phyloP scores from a whole-genome alignment of 805 yeast species.

The Saturnispora kantuleensis region DNA sequence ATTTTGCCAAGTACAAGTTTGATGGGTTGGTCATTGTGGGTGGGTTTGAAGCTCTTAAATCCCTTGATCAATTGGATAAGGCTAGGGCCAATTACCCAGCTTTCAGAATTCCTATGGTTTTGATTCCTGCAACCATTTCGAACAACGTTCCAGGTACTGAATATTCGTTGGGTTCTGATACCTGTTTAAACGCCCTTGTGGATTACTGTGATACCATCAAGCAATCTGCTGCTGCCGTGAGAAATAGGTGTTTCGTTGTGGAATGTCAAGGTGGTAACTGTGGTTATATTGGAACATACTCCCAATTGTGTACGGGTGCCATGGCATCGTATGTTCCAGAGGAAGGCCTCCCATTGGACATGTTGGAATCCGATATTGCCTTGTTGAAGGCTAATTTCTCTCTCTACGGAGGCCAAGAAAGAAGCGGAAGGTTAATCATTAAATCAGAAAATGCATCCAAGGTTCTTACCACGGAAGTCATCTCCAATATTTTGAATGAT shows the following conservation, averaged over 20 bases:
- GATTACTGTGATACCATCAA: conserved; percentile 71
- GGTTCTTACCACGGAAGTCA: conserved; percentile 55
- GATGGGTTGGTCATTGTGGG: conserved; percentile 70
- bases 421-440: conserved; percentile 60
- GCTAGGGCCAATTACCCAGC: conserved; percentile 57
- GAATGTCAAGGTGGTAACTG: conserved; percentile 84
- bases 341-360: conserved; percentile 48
- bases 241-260: conserved; percentile 71
- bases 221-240: conserved; percentile 68
- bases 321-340: conserved; percentile 73
- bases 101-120: conserved; percentile 68
- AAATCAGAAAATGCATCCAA: conserved; percentile 59
- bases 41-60: conserved; percentile 73
- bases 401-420: conserved; percentile 53
- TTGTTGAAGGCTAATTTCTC: conserved; percentile 49
- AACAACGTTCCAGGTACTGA: conserved; percentile 79
- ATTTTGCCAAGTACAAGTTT: conserved; percentile 56
- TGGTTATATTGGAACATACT: conserved; percentile 64
- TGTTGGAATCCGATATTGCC: conserved; percentile 56
- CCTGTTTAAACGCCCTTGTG: conserved; percentile 62
- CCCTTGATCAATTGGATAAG: conserved; percentile 54
- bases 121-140: conserved; percentile 71
- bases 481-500: conserved; percentile 62
- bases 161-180: conserved; percentile 66
- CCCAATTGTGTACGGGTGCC: conserved; percentile 64